These are phyloP conservation scores for Aureoboletus auriporus DNA, from an alignment of 768 basidiomycete genomes.

Conservation along the genomic window DNA sequence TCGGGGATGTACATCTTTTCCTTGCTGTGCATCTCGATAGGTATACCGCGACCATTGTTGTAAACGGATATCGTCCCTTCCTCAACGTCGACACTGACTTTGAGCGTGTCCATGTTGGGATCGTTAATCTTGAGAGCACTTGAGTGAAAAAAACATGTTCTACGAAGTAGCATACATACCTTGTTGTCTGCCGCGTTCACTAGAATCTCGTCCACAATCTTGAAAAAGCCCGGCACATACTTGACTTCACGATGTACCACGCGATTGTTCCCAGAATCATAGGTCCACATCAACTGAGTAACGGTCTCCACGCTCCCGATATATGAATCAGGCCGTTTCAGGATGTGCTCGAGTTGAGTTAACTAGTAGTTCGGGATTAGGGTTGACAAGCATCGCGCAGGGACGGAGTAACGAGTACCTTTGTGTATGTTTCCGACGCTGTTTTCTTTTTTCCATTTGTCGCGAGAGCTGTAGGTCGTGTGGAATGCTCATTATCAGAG, in stretches of 20 bases:
- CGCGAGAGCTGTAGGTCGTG: constrained; percentile 21
- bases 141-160: neutral
- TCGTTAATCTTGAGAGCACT: constrained; percentile 74
- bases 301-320: constrained; percentile 94
- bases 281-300: constrained; percentile 91
- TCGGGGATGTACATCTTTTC: constrained; percentile 97
- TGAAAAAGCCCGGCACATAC: constrained; percentile 97
- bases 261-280: constrained; percentile 75
- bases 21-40: constrained; percentile 89
- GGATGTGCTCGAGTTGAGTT: constrained; percentile 90
- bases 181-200: constrained; percentile 99
- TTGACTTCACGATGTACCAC: constrained; percentile 82
- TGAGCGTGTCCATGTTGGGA: constrained; percentile 83
- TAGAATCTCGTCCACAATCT: constrained; percentile 98
- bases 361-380: constrained; percentile 46
- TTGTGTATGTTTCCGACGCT: constrained; percentile 87
- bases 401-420: constrained; percentile 46
- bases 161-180: constrained; percentile 42
- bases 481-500: constrained; percentile 38
- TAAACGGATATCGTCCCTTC: constrained; percentile 84
- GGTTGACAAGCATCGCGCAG: neutral
- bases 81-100: constrained; percentile 82
- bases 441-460: constrained; percentile 70
- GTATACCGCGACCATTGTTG: constrained; percentile 96
- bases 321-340: constrained; percentile 91